A percentile compares a stretch with the other conserved stretches of the same genome.
Evolutionary conservation across 257 asterid genomes (phyloP).

Genomic region (Penstemon newberryi): DNA sequence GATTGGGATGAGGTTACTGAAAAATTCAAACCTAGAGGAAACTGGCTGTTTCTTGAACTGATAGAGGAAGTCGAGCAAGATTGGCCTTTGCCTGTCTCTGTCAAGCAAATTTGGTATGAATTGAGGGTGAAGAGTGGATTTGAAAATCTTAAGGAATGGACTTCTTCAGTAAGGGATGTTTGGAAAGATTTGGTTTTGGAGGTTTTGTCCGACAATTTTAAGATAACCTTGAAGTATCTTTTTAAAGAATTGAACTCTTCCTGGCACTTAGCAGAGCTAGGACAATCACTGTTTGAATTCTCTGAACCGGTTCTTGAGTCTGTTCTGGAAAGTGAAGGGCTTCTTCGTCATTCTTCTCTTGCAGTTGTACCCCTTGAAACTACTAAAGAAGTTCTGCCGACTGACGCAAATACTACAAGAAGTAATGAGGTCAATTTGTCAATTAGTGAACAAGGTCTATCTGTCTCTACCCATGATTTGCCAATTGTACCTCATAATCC

Average conservation of each 20-base stretch:
- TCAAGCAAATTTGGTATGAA: constrained; percentile 91
- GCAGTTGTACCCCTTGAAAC: constrained; percentile 42
- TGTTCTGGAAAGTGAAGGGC: constrained; percentile 33
- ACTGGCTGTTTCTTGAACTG: constrained; percentile 70
- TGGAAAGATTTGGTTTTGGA: constrained; percentile 58
- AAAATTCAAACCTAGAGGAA: constrained; percentile 66
- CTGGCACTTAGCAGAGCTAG: constrained; percentile 33
- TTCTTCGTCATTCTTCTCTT: constrained; percentile 26
- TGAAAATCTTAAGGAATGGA: constrained; percentile 63
- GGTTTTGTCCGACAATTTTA: constrained; percentile 52
- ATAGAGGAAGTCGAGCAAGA: constrained; percentile 53
- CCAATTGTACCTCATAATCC: constrained; percentile 29
- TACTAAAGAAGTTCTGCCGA: constrained; percentile 24
- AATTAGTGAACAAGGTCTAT: constrained; percentile 26
- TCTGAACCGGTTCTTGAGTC: constrained; percentile 34
- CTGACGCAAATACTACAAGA: constrained; percentile 23
- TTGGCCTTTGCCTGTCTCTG: constrained; percentile 62
- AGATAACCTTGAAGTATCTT: constrained; percentile 40
- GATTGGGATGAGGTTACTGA: constrained; percentile 83
- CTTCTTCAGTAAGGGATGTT: constrained; percentile 31
- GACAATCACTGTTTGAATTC: constrained; percentile 34
- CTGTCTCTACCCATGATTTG: constrained; percentile 29
- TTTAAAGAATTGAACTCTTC: constrained; percentile 42
- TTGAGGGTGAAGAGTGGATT: constrained; percentile 49
- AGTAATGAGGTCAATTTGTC: constrained; percentile 15